Evolutionary conservation across 2,329 filamentous ascomycete genomes (phyloP), one percentile per base, ranked within the genome.

Genomic region (Pseudofabraea citricarpa): DNA sequence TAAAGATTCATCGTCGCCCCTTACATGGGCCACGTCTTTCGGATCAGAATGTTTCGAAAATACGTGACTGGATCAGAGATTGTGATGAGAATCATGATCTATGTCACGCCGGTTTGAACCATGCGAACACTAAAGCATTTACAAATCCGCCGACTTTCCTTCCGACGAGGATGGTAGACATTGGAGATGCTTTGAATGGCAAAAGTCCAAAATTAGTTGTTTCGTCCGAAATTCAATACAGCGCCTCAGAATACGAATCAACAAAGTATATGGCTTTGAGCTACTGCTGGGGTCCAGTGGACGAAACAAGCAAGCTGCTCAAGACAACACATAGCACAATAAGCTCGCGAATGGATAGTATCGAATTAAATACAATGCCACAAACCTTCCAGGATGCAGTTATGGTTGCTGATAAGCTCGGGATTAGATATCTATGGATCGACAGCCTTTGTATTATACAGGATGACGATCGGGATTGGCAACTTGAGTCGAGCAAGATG

Each of bases 401-500:
- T 33, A 16, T 40, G 8, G 44, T 60, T 13, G 53, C 57, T 4
- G 45, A 55, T 24, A 43, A 38, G 24, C 50, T 64, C 16, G 49
- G 43, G 1, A 36, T 63, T 10, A 31, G 48, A 2, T 63, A 62
- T 46, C n/a, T 64, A 10, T 64, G 61, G 61, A 57, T 63, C 22
- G 61, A 64, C 42, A 52, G 54, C 13, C 45, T 64, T 1, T 65
- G 62, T 37, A 61, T 64, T 16, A 51, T 59, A 26, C 60, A 64
- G 38, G 56, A 60, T 32, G 49, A 55, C 18, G 39, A 53, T 29
- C 41, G 55, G 40, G 60, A 62, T 37, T 60, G 56, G 58, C 40
- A 52, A 26, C 39, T 45, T 10, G 55, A 61, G 41, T 53, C 56
- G 2, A 45, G 48, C 8, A 46, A 47, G 35, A 63, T 62, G 59